Base-by-base conservation (phyloP, 2,329 filamentous ascomycete genomes). In the Fusarium kyushuense region DNA sequence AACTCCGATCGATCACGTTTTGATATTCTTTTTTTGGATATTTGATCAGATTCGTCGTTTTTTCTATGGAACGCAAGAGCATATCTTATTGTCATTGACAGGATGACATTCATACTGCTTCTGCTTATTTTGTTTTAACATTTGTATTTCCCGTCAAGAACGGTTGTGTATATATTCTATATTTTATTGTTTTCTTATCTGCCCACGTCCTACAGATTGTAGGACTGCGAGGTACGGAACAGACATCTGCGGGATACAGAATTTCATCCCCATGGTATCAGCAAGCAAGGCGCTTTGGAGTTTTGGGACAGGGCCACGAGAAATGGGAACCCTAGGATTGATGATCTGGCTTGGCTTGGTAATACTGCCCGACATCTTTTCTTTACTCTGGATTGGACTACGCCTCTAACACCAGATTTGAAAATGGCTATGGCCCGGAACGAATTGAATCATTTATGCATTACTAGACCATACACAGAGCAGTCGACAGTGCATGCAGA, bases 211-310 rank as follows among this genome's bases (percentile, higher is more conserved):
- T 45, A 41, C 47, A 42, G 43, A 38, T 14, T 40, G 45, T 43
- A 42, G 46, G 53, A 45, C 36, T 59, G 14, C 23, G 54, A 57
- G 56, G 51, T 56, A 54, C 56, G 53, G 53, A 40, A 36, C 57
- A 54, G 58, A 17, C 48, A 70, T 61, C 58, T 55, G 40, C 19
- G 67, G 55, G 63, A 54, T 46, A 42, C 7, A 48, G 51, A 38
- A 56, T 25, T 55, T 21, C 2, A 62, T 48, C 63, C 54, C 53
- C 42, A 62, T 19, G 54, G 49, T 45, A 52, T 59, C 41, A 70
- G 63, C 63, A 70, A 65, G 67, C 64, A 65, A 69, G 67, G 67
- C 53, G 67, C 65, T 57, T 60, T 48, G 63, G 67, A 58, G 67
- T 70, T 65, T 58, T 57, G 48, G 53, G 42, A 60, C 13, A 58